Conservation (phyloP, 805 yeast genomes). For the Starmera caribaea region DNA sequence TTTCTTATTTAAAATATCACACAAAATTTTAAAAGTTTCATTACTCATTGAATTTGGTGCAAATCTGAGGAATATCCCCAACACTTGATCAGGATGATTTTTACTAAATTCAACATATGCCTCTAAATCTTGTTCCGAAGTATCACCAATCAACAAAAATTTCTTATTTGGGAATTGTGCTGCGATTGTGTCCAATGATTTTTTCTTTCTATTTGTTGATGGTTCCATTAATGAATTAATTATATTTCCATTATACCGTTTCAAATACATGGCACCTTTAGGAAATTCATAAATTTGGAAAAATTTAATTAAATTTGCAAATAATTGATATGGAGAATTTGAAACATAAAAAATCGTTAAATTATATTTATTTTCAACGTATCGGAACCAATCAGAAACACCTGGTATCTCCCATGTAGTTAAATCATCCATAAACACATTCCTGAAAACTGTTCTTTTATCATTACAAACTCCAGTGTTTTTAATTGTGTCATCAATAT, state of each 20-base stretch:
- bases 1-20: slow-evolving; percentile 13
- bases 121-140: slow-evolving; percentile 92
- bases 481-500: slow-evolving; percentile 91
- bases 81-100: slow-evolving; percentile 49
- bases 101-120: slow-evolving; percentile 71
- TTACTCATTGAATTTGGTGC: slow-evolving; percentile 63
- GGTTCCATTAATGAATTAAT: slow-evolving; percentile 81
- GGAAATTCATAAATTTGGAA: slow-evolving; percentile 54
- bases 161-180: slow-evolving; percentile 67
- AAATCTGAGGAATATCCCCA: slow-evolving; percentile 74
- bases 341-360: slow-evolving; percentile 87
- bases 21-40: slow-evolving; percentile 17
- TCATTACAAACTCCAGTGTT: slow-evolving; percentile 86
- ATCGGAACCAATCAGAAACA: slow-evolving; percentile 61
- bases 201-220: slow-evolving; percentile 69
- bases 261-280: slow-evolving; percentile 72
- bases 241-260: slow-evolving; percentile 77
- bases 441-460: slow-evolving; percentile 71
- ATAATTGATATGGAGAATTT: slow-evolving; percentile 91
- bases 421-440: slow-evolving; percentile 60
- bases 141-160: slow-evolving; percentile 85
- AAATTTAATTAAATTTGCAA: slow-evolving; percentile 33
- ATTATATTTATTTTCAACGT: slow-evolving; percentile 30
- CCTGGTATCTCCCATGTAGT: slow-evolving; percentile 65
- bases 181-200: slow-evolving; percentile 51